Percentiles rank a stretch among this genome's conserved stretches.
phyloP scores from a whole-genome alignment of 2,329 filamentous ascomycete genomes.

The Orbilia quercus region DNA sequence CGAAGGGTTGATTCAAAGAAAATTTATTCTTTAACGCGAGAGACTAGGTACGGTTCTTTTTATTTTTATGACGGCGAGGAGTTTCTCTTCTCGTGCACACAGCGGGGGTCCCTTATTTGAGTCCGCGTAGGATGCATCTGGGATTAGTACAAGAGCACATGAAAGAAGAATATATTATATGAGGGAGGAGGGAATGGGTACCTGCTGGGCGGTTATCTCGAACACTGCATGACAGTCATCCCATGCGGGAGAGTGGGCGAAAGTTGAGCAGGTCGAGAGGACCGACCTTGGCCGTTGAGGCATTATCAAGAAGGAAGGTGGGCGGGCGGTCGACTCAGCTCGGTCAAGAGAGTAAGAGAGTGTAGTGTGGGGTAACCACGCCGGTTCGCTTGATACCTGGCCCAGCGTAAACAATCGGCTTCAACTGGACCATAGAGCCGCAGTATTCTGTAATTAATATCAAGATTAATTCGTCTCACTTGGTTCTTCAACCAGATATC shows the following conservation, averaged over 20 bases:
- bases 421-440: no score
- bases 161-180: slow-evolving; percentile 4
- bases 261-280: slow-evolving; percentile 10
- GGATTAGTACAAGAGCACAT: slow-evolving; percentile 4
- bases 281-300: slow-evolving; percentile 30
- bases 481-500: no score
- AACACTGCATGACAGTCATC: not conserved
- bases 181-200: slow-evolving; percentile 2
- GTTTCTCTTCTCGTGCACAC: not conserved
- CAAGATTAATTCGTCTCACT: no score
- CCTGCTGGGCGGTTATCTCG: slow-evolving; percentile 11
- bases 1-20: not conserved
- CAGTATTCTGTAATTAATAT: no score
- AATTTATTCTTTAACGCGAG: not conserved
- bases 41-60: not conserved
- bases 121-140: no score
- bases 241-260: not conserved
- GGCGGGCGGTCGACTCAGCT: not conserved
- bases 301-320: slow-evolving; percentile 45
- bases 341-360: no score
- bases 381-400: no score
- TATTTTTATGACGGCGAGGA: not conserved
- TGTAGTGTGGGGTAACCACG: slow-evolving; percentile 8
- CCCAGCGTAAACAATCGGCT: no score
- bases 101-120: no score